Conservation (phyloP, 495 filamentous ascomycete species). For the Annulohypoxylon nitens region DNA sequence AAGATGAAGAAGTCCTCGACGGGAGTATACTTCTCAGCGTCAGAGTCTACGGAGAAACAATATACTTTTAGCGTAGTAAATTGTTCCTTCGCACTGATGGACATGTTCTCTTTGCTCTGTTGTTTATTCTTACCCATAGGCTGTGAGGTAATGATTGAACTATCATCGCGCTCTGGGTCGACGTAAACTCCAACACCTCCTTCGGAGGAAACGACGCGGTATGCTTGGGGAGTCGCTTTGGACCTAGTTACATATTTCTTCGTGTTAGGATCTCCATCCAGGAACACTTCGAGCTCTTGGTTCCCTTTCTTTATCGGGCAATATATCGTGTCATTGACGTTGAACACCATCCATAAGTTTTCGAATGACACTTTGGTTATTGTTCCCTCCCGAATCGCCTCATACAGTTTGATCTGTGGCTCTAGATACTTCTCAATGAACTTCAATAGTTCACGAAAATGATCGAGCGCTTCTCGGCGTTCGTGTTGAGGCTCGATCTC, state of each 20-base stretch:
- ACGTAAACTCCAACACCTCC: conserved; percentile 7
- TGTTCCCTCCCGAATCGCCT: background rate
- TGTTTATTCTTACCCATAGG: background rate
- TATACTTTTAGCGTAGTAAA: conserved; percentile 1
- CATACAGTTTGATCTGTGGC: conserved; percentile 3
- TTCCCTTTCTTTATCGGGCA: conserved; percentile 2
- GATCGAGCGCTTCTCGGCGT: conserved; percentile 2
- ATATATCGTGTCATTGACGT: conserved; percentile 15
- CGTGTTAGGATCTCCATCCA: background rate
- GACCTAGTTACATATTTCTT: conserved; percentile 3
- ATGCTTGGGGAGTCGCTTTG: background rate
- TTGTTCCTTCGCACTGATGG: background rate
- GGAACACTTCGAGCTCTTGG: background rate
- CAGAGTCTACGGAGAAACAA: conserved; percentile 11
- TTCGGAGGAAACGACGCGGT: conserved; percentile 1
- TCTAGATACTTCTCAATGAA: conserved; percentile 9
- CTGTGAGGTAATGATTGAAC: background rate
- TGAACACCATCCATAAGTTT: conserved; percentile 17
- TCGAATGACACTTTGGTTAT: background rate
- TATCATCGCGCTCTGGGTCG: conserved; percentile 6
- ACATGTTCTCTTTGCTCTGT: background rate
- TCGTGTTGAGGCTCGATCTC: background rate
- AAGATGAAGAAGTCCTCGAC: conserved; percentile 5
- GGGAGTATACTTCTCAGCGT: conserved; percentile 9
- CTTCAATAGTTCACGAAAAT: conserved; percentile 1